Evolutionary conservation across 176 grass and related monocot genomes (phyloP).

Genomic region (Oryza longistaminata): DNA sequence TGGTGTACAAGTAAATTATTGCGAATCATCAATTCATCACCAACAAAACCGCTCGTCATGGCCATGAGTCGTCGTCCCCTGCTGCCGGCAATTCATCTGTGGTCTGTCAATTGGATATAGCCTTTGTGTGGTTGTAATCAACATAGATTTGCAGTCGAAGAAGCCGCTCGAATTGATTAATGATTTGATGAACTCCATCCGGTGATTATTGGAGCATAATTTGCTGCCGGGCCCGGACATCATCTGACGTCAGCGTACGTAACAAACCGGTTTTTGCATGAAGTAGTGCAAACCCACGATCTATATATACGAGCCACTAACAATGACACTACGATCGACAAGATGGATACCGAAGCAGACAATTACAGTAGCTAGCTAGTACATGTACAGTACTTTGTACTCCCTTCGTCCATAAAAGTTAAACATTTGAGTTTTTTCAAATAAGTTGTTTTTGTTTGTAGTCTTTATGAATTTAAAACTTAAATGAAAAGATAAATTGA

Average conservation of each 20-base stretch:
- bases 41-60: not conserved
- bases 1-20: not conserved
- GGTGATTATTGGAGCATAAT: not conserved
- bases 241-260: not conserved
- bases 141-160: not conserved
- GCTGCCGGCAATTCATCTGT: not conserved
- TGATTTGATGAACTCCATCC: not conserved
- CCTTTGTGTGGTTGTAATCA: not conserved
- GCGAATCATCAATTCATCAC: not conserved
- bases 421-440: too few relatives aligned
- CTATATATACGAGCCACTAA: not conserved
- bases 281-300: not conserved
- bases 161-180: not conserved
- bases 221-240: not conserved
- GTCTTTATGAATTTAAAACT: too few relatives aligned
- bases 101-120: not conserved
- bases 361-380: not conserved
- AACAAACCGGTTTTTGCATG: not conserved
- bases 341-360: not conserved
- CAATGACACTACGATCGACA: not conserved
- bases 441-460: too few relatives aligned
- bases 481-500: too few relatives aligned
- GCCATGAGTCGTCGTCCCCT: not conserved
- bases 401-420: too few relatives aligned
- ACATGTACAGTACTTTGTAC: too few relatives aligned